Base-by-base conservation (phyloP, 306 rosid genomes). In the Cucurbita moschata region DNA sequence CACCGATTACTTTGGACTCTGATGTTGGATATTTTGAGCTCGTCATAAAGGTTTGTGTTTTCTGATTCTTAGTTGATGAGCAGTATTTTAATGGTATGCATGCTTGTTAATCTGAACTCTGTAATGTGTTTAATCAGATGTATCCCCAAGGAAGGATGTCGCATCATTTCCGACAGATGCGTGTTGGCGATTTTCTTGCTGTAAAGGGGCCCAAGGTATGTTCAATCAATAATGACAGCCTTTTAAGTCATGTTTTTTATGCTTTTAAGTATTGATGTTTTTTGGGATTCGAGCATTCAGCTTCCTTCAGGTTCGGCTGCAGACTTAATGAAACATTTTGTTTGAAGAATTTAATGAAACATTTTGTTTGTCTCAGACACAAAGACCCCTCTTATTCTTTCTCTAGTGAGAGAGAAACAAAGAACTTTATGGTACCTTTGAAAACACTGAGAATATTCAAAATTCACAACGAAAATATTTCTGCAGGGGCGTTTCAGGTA, bases 91-190 rank as follows among this genome's bases (percentile, higher is more conserved):
- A 30, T 51, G 30, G 26, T 50, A 15, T 35, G 26, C 7, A 70
- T 9, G 16, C 39, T 21, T 51, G 59, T 30, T 50, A 49, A 51
- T 15, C 47, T 50, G 50, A 9, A 15, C 13, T 70, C 60, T 70
- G 47, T 21, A 21, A 19, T 19, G 16, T 70, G 60, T 70, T 51
- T 15, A 16, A 70, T 53, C 72, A 95, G 99, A 95, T 95, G 99
- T 95, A 95, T 84, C 99, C 99, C 16, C 97, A 91, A 95, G 99
- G 99, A 86, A 91, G 97, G 84, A 95, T 95, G 99, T 95, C 99
- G n/a, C 96, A 95, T 72, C 99, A 95, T 82, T 95, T 95, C 81
- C 95, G 96, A 42, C 96, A 95, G 85, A 68, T 95, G 97, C 88
- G 85, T 44, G 96, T 84, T 56, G 99, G 99, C 72, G 96, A 91